These are phyloP conservation scores for Hyphopichia pseudoburtonii DNA, from an alignment of 1,139 yeast species.

Conservation along the genomic window DNA sequence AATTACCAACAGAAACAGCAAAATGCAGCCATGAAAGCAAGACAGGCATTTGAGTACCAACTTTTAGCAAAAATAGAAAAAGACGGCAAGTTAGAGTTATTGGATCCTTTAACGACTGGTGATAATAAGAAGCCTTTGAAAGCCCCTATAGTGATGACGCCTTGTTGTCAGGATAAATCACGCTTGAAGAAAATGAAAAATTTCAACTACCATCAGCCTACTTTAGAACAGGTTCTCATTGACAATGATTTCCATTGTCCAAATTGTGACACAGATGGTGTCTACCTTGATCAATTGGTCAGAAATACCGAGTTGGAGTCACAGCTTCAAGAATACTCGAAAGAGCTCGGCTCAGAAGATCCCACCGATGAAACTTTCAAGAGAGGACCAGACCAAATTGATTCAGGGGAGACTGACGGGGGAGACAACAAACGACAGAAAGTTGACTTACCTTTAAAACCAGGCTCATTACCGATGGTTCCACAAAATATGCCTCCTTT, in stretches of 20 bases:
- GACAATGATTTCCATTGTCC: constrained; percentile 93
- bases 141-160: constrained; percentile 77
- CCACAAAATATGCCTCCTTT: constrained; percentile 19
- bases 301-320: constrained; percentile 59
- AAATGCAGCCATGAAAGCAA: constrained; percentile 50
- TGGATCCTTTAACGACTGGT: constrained; percentile 65
- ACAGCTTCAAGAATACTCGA: constrained; percentile 53
- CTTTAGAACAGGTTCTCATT: constrained; percentile 67
- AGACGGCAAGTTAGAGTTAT: constrained; percentile 43
- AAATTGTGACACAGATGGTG: constrained; percentile 71
- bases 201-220: constrained; percentile 38
- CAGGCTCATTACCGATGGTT: constrained; percentile 16
- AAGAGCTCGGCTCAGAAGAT: constrained; percentile 42
- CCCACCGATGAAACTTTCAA: constrained; percentile 24
- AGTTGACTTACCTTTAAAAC: constrained; percentile 20
- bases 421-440: constrained; percentile 34
- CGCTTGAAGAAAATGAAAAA: constrained; percentile 55
- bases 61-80: constrained; percentile 34
- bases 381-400: constrained; percentile 22
- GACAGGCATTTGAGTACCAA: constrained; percentile 39
- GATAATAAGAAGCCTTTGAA: constrained; percentile 59
- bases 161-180: constrained; percentile 65
- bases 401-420: constrained; percentile 8
- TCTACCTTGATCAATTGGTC: constrained; percentile 69
- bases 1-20: constrained; percentile 72